Conservation (phyloP, 192 early-diverging fungal species). For the Coemansia sp. region DNA sequence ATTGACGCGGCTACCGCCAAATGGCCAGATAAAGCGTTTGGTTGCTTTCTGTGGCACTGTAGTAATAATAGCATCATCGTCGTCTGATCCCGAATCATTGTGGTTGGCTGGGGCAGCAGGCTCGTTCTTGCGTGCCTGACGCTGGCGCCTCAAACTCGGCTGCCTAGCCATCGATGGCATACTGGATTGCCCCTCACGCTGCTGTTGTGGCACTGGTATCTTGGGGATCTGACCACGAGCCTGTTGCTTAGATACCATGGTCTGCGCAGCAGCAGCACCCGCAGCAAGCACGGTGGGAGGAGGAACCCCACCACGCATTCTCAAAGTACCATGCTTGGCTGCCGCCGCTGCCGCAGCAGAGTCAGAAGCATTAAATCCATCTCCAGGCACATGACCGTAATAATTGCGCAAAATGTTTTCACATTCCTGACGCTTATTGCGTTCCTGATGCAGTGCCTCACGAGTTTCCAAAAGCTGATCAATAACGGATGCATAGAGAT, state of each 20-base stretch:
- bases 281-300: neutral
- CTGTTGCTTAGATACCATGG: slow-evolving; percentile 1
- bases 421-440: slow-evolving; percentile 24
- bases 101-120: slow-evolving; percentile 4
- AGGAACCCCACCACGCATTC: neutral
- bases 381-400: slow-evolving; percentile 27
- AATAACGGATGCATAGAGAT: slow-evolving; percentile 40
- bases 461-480: slow-evolving; percentile 43
- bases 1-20: slow-evolving; percentile 23
- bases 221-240: slow-evolving; percentile 5
- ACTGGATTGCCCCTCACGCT: neutral
- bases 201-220: neutral
- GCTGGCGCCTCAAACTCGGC: slow-evolving; percentile 28
- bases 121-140: slow-evolving; percentile 18
- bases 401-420: slow-evolving; percentile 35
- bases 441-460: slow-evolving; percentile 39
- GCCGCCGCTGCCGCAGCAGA: neutral
- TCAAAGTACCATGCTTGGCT: neutral
- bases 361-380: neutral
- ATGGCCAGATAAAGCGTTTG: slow-evolving; percentile 51
- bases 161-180: slow-evolving; percentile 12
- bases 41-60: slow-evolving; percentile 46
- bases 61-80: slow-evolving; percentile 47
- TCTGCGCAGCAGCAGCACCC: neutral
- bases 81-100: slow-evolving; percentile 42